Evolutionary conservation across 2,329 filamentous ascomycete genomes (phyloP).

Genomic region (Endocalyx cinctus): DNA sequence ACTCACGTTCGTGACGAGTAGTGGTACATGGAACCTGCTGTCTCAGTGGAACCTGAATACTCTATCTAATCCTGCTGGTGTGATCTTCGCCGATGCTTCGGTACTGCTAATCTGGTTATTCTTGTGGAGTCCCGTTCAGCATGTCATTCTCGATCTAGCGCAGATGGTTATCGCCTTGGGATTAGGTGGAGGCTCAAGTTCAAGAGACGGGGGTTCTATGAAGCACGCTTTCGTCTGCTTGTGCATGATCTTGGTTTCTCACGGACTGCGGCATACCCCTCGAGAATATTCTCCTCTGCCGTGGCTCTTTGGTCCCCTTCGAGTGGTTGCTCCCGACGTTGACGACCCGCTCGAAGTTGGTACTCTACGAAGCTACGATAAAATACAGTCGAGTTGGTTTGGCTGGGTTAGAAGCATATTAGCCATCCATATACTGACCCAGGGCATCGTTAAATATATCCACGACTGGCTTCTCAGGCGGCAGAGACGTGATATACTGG

Average conservation of each 20-base stretch:
- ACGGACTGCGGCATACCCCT: slow-evolving; percentile 46
- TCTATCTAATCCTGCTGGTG: slow-evolving; percentile 78
- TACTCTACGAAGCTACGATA: slow-evolving; percentile 45
- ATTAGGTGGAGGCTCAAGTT: slow-evolving; percentile 73
- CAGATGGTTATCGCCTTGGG: slow-evolving; percentile 92
- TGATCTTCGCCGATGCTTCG: slow-evolving; percentile 77
- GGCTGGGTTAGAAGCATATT: slow-evolving; percentile 65
- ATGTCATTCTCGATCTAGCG: slow-evolving; percentile 82
- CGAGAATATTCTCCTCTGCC: slow-evolving; percentile 43
- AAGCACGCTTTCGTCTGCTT: slow-evolving; percentile 70
- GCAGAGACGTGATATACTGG: slow-evolving; percentile 49
- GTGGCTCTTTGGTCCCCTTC: slow-evolving; percentile 42
- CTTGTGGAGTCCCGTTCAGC: slow-evolving; percentile 81
- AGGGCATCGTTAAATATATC: slow-evolving; percentile 67
- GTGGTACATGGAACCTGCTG: slow-evolving; percentile 83
- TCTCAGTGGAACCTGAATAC: slow-evolving; percentile 84
- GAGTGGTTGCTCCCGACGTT: slow-evolving; percentile 39
- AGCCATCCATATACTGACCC: slow-evolving; percentile 70
- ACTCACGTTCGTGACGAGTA: slow-evolving; percentile 83
- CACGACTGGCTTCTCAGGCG: slow-evolving; percentile 63
- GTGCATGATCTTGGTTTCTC: slow-evolving; percentile 58
- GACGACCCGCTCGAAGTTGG: slow-evolving; percentile 44
- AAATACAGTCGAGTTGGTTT: slow-evolving; percentile 47
- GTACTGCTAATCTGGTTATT: slow-evolving; percentile 84
- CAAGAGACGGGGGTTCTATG: slow-evolving; percentile 59